Conservation (phyloP, 1,139 yeast genomes). For the Sugiyamaella sp. region DNA sequence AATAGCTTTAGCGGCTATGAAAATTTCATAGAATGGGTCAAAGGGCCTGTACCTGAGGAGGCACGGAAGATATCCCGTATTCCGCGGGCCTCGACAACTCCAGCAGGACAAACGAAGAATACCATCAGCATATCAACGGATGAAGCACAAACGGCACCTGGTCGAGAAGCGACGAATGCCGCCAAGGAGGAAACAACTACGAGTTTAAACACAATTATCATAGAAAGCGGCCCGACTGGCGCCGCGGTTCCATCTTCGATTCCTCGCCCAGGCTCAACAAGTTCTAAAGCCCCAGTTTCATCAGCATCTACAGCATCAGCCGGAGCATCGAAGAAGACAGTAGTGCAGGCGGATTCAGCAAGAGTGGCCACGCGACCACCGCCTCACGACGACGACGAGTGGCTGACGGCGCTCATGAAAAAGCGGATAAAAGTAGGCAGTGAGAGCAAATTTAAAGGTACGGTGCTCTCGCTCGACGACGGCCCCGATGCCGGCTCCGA, state of each 20-base stretch:
- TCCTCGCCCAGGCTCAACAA: background rate
- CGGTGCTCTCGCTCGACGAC: slow-evolving; percentile 35
- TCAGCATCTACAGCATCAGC: slow-evolving; percentile 16
- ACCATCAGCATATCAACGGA: slow-evolving; percentile 7
- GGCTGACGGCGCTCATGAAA: slow-evolving; percentile 43
- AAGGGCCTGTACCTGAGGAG: slow-evolving; percentile 47
- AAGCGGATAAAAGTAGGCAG: slow-evolving; percentile 43
- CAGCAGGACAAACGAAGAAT: slow-evolving; percentile 29
- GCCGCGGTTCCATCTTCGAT: background rate
- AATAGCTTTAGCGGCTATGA: slow-evolving; percentile 44
- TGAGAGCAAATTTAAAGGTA: slow-evolving; percentile 42
- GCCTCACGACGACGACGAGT: slow-evolving; percentile 31
- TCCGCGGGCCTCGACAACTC: slow-evolving; percentile 31
- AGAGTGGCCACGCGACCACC: background rate
- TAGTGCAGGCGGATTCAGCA: background rate
- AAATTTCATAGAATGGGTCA: slow-evolving; percentile 54
- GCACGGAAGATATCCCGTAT: slow-evolving; percentile 46
- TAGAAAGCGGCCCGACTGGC: slow-evolving; percentile 6
- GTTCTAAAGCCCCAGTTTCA: background rate
- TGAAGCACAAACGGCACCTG: background rate
- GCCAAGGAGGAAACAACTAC: background rate
- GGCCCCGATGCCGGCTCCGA: slow-evolving; percentile 34
- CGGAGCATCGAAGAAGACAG: background rate
- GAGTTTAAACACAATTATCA: background rate
- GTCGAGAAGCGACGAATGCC: background rate